Base-by-base conservation (phyloP, 768 basidiomycete genomes). In the Boletus tylopilopsis region DNA sequence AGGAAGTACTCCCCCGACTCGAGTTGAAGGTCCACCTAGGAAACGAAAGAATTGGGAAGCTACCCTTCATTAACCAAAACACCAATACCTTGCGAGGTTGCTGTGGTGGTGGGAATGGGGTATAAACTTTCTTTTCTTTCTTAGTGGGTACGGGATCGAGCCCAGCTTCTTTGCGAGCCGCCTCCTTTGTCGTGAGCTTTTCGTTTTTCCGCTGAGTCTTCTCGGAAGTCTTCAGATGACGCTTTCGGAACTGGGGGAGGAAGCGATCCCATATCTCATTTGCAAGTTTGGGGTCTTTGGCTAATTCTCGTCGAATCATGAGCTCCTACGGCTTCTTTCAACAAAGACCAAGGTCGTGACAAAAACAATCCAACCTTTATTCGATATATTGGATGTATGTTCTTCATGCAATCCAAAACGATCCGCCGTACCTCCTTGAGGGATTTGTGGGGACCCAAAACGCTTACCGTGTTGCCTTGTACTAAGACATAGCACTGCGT, bases 1-100 rank as follows among this genome's bases (percentile, higher is more conserved):
- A 99, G 86, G 77, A 98, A 99, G 66, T 98, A 98, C 63, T 98
- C 96, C 71, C 96, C 96, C 2, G 88, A 89, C 64, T 96, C 95
- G 56, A 98, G 76, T 76, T 97, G 88, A 38, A 96, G 66, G 69
- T 99, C 96, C 62, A 98, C 75, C 86, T 92, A 51, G 18, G 7
- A 34, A 42, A 33, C 24, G 25, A 54, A 27, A 34, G 18, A 11
- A 12, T 12, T 61, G 33, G 62, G 47, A 45, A 41, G 3, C 51
- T 27, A 27, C 45, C 11, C 44, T 19, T 12, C 23, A 32, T 15
- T 39, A 27, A 23, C 32, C 10, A 45, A 35, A 2, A 40, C 32
- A n/a, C 1, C 42, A 69, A 47, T 59, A 90, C 90, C 78, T 97
- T 98, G 59, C 92, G 84, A 32, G 94, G 95, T 50, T 81, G 77